These are phyloP conservation scores for Schrenkiella parvula DNA, from an alignment of 345 rosid genomes.

Conservation along the genomic window DNA sequence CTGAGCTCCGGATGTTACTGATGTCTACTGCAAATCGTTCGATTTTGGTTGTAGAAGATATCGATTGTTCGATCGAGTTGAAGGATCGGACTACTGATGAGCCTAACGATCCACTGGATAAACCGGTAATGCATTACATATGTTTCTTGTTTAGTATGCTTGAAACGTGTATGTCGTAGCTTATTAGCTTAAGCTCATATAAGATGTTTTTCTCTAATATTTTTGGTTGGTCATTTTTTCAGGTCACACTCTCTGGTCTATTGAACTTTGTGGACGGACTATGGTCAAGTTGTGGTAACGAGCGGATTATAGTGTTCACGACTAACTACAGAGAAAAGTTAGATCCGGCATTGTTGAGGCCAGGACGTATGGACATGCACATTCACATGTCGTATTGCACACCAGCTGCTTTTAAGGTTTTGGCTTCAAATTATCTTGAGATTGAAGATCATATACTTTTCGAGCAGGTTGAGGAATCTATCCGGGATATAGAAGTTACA, in stretches of 20 bases:
- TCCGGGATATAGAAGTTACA: constrained; percentile 26
- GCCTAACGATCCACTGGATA: background rate
- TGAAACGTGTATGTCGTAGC: background rate
- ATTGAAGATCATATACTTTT: constrained; percentile 30
- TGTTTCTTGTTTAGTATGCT: background rate
- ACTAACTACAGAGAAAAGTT: constrained; percentile 57
- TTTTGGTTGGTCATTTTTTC: background rate
- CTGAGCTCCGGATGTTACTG: constrained; percentile 44
- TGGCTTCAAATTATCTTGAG: constrained; percentile 45
- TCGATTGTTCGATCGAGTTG: constrained; percentile 54
- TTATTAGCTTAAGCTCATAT: background rate
- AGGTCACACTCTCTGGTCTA: constrained; percentile 46
- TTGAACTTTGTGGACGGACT: constrained; percentile 67
- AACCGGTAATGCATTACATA: constrained; percentile 4
- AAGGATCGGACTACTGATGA: constrained; percentile 35
- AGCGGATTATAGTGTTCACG: constrained; percentile 66
- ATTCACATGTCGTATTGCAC: constrained; percentile 60
- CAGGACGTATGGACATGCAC: constrained; percentile 73
- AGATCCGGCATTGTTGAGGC: constrained; percentile 60
- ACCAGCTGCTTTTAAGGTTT: constrained; percentile 28
- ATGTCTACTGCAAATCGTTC: constrained; percentile 61
- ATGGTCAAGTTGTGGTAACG: constrained; percentile 63
- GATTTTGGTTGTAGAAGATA: constrained; percentile 66
- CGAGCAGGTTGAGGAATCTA: constrained; percentile 31
- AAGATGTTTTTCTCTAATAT: background rate